Evolutionary conservation across 2,329 filamentous ascomycete genomes (phyloP).

Genomic region (Pezicula radicicola): DNA sequence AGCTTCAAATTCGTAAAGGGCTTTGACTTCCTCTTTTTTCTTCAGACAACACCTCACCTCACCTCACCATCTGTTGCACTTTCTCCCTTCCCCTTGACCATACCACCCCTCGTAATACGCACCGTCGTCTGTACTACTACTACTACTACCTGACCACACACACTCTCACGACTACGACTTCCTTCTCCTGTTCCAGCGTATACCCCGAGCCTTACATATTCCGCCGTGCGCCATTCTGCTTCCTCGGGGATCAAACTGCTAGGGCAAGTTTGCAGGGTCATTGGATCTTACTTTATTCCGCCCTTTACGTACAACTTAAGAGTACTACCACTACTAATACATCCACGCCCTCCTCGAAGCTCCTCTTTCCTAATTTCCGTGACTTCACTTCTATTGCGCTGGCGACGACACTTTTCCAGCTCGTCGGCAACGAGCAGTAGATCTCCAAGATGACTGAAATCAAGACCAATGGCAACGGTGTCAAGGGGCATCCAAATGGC

Average conservation of each 20-base stretch:
- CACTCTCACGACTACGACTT: no score
- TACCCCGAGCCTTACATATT: no score
- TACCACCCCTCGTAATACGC: no score
- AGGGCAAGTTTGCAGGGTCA: no score
- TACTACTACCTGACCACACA: no score
- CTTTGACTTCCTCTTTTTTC: background rate
- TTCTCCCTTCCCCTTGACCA: background rate
- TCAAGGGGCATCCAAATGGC: constrained; percentile 26
- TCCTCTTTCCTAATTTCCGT: background rate
- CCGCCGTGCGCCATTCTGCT: no score
- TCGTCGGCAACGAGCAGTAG: constrained; percentile 23
- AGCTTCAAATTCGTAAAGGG: no score
- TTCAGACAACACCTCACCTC: background rate
- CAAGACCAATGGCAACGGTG: constrained; percentile 31
- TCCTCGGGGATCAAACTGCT: no score
- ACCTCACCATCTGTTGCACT: background rate
- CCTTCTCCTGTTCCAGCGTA: no score
- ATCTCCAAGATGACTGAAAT: constrained; percentile 45
- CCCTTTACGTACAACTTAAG: no score
- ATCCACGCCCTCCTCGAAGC: background rate
- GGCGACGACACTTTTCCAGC: constrained; percentile 19
- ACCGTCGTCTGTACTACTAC: no score
- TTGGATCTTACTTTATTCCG: no score
- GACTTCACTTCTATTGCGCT: constrained; percentile 10
- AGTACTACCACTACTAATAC: background rate